These are phyloP conservation scores for Monosporozyma servazzii DNA, from an alignment of 805 yeast species.

Conservation along the genomic window DNA sequence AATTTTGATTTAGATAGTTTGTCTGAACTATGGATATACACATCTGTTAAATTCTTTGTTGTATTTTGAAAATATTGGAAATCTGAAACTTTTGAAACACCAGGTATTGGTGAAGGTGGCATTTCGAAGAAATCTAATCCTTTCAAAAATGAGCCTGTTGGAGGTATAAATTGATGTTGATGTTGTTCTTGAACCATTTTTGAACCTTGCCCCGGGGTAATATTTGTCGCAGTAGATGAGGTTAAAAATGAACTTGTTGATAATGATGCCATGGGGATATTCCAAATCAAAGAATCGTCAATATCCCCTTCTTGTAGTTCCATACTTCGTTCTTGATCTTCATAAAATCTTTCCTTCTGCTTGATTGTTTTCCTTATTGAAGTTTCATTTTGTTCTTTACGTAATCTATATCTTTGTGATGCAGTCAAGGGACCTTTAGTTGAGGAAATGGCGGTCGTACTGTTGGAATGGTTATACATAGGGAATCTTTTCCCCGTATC, in stretches of 20 bases:
- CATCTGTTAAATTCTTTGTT: conserved; percentile 34
- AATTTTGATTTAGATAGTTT: conserved; percentile 31
- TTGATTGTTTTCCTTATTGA: conserved; percentile 28
- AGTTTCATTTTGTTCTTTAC: conserved; percentile 31
- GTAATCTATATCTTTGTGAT: conserved; percentile 34
- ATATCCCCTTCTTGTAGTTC: conserved; percentile 26
- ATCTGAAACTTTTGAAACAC: conserved; percentile 26
- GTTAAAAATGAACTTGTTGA: conserved; percentile 25
- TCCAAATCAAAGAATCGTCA: conserved; percentile 38
- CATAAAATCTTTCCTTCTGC: conserved; percentile 33
- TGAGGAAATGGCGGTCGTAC: conserved; percentile 10
- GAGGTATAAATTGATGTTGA: neutral
- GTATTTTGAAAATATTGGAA: conserved; percentile 27
- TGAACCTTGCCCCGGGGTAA: neutral
- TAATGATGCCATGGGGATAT: conserved; percentile 42
- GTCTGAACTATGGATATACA: conserved; percentile 34
- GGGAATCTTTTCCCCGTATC: neutral
- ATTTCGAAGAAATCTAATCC: conserved; percentile 23
- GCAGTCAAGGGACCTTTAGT: conserved; percentile 29
- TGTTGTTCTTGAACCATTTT: neutral
- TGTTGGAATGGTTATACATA: conserved; percentile 8
- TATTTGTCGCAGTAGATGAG: neutral
- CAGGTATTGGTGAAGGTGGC: conserved; percentile 46
- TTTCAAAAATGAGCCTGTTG: conserved; percentile 9
- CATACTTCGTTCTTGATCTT: conserved; percentile 23